Base-by-base conservation (phyloP, 805 yeast genomes). In the Kuraishia ogatae region DNA sequence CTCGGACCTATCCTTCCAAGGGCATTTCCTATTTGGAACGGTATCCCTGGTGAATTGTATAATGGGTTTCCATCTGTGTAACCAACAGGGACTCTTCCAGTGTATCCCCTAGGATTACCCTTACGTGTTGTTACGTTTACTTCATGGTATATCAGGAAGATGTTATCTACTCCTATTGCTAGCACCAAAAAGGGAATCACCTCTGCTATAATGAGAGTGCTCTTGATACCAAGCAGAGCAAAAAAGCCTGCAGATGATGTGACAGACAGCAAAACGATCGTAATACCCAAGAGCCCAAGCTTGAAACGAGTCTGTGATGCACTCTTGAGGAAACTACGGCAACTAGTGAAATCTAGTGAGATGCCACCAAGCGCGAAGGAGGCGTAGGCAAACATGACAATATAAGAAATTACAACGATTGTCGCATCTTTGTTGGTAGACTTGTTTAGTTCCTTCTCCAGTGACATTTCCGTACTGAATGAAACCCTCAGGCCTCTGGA, bases 91-190 rank as follows among this genome's bases (percentile, higher is more conserved):
- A n/a, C n/a, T n/a, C n/a, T n/a, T n/a, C n/a, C n/a, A n/a, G n/a
- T n/a, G n/a, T n/a, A n/a, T n/a, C n/a, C n/a, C n/a, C n/a, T n/a
- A n/a, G n/a, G n/a, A n/a, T n/a, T n/a, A n/a, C n/a, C n/a, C n/a
- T n/a, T n/a, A 28, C 35, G 35, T 11, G 11, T 11, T 11, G 35
- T 28, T 11, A 15, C n/a, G 49, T 83, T 80, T 51, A 89, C 73
- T 63, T 91, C 96, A 65, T 92, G 92, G 0, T 90, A 85, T 21
- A 93, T 81, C 60, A 93, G 72, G 64, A 92, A 94, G 24, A 93
- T 88, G 66, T 93, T 93, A 70, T 93, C 99, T 26, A 93, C 90
- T n/a, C 99, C 99, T 55, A 93, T 85, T 0, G 99, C 99, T 56
- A 93, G 75, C 15, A 93, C 87, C 62, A 93, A 73, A 65, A 93